Evolutionary conservation across 2,329 filamentous ascomycete species (phyloP).

Genomic region (Neonectria coccinea): DNA sequence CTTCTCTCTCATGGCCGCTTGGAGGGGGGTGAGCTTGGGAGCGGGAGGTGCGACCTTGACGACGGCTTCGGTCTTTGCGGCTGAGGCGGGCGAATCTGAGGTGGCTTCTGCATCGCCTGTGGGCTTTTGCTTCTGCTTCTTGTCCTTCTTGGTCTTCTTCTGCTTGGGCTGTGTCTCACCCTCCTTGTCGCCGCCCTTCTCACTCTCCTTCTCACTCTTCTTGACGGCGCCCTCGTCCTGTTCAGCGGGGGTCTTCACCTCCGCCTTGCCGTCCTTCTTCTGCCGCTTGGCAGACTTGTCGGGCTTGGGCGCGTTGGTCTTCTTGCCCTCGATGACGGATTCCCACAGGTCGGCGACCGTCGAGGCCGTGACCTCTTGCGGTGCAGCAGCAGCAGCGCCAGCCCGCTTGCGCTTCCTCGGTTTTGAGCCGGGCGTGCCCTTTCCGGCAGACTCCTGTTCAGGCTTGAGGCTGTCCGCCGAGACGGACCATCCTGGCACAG

Average conservation of each 20-base stretch:
- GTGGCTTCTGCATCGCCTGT: conserved; percentile 35
- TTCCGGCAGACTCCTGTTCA: conserved; percentile 62
- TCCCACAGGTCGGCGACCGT: conserved; percentile 86
- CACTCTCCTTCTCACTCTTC: conserved; percentile 40
- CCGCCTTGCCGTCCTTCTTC: conserved; percentile 48
- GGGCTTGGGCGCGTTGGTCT: conserved; percentile 44
- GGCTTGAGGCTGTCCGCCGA: conserved; percentile 77
- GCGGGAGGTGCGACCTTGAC: conserved; percentile 50
- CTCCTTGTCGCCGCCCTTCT: conserved; percentile 46
- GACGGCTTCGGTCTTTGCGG: conserved; percentile 39
- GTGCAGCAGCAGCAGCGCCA: conserved; percentile 36
- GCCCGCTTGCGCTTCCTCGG: conserved; percentile 70
- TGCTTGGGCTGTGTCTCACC: conserved; percentile 44
- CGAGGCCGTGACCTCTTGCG: conserved; percentile 67
- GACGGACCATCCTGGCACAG: conserved; percentile 92
- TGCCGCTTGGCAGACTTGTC: conserved; percentile 50
- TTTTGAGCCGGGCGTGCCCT: conserved; percentile 55
- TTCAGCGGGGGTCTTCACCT: conserved; percentile 39
- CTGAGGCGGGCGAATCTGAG: conserved; percentile 25
- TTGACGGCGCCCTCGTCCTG: conserved; percentile 38
- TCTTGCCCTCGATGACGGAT: conserved; percentile 79
- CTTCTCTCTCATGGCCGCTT: conserved; percentile 94
- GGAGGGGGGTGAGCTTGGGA: conserved; percentile 86
- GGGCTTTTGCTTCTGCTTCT: conserved; percentile 43
- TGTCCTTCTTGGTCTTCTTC: conserved; percentile 55